Evolutionary conservation across 2,329 filamentous ascomycete genomes (phyloP).

Genomic region (Fusarium graminum): DNA sequence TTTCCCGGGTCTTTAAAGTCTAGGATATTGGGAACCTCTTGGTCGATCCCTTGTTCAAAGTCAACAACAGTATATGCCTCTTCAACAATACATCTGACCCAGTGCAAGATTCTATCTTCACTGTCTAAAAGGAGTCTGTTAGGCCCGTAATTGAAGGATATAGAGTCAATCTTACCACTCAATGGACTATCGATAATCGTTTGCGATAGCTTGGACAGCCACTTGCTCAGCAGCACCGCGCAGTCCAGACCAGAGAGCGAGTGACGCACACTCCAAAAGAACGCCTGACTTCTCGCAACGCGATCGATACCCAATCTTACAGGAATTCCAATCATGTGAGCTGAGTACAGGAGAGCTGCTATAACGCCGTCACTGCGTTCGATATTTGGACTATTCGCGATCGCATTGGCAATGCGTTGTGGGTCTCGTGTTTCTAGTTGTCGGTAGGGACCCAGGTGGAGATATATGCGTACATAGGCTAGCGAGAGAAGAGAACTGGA

Average conservation of each 20-base stretch:
- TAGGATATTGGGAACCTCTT: slow-evolving; percentile 1
- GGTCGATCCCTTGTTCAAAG: slow-evolving; percentile 48
- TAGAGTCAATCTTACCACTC: not conserved
- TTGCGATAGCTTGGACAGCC: slow-evolving; percentile 35
- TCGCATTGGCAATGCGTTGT: slow-evolving; percentile 54
- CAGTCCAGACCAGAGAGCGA: slow-evolving; percentile 67
- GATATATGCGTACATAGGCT: slow-evolving; percentile 61
- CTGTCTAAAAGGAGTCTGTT: slow-evolving; percentile 47
- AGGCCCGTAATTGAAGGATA: rapidly evolving
- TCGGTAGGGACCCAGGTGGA: slow-evolving; percentile 60
- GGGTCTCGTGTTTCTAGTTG: slow-evolving; percentile 60
- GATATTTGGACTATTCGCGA: slow-evolving; percentile 56
- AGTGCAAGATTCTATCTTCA: slow-evolving; percentile 61
- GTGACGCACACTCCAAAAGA: slow-evolving; percentile 70
- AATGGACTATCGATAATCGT: not conserved
- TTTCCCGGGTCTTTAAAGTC: slow-evolving; percentile 7
- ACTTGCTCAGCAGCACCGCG: slow-evolving; percentile 66
- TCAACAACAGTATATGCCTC: slow-evolving; percentile 58
- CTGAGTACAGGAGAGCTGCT: slow-evolving; percentile 65
- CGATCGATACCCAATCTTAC: slow-evolving; percentile 67
- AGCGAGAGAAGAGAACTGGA: slow-evolving; percentile 56
- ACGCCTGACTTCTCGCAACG: slow-evolving; percentile 67
- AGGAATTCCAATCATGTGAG: slow-evolving; percentile 67
- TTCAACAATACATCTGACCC: slow-evolving; percentile 61
- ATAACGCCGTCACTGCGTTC: slow-evolving; percentile 63